A percentile compares a stretch with the other conserved stretches of the same genome.
phyloP scores from a whole-genome alignment of 2,329 filamentous ascomycete genomes.

The Colletotrichum spinosum region DNA sequence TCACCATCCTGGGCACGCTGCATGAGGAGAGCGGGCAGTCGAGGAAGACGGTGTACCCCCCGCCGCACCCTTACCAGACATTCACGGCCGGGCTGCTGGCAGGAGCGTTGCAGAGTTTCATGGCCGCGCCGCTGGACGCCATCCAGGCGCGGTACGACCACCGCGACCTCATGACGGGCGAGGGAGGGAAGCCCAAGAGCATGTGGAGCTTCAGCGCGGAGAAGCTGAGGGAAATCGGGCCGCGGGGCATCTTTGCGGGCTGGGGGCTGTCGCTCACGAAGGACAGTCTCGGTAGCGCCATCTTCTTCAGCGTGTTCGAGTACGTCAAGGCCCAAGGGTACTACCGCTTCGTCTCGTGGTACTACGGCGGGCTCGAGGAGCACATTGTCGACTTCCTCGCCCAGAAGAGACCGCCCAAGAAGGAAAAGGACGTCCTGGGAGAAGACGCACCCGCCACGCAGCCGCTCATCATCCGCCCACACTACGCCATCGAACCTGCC shows the following conservation, averaged over 20 bases:
- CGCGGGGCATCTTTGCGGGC: slow-evolving; percentile 79
- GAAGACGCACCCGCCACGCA: slow-evolving; percentile 44
- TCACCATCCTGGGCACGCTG: slow-evolving; percentile 74
- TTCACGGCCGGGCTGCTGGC: slow-evolving; percentile 78
- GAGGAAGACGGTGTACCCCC: slow-evolving; percentile 75
- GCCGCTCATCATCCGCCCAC: slow-evolving; percentile 71
- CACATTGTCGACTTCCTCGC: slow-evolving; percentile 64
- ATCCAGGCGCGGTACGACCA: slow-evolving; percentile 79
- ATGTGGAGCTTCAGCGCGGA: slow-evolving; percentile 79
- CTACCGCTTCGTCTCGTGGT: slow-evolving; percentile 77
- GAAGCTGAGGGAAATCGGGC: slow-evolving; percentile 75
- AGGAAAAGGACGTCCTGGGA: slow-evolving; percentile 35
- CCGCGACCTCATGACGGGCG: slow-evolving; percentile 57
- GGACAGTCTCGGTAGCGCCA: slow-evolving; percentile 75
- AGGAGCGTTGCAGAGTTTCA: slow-evolving; percentile 75
- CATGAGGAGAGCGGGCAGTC: slow-evolving; percentile 72
- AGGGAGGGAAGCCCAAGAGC: slow-evolving; percentile 62
- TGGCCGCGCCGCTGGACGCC: slow-evolving; percentile 81
- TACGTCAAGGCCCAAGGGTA: slow-evolving; percentile 80
- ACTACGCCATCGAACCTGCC: slow-evolving; percentile 79
- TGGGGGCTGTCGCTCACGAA: slow-evolving; percentile 77
- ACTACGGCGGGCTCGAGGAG: slow-evolving; percentile 71
- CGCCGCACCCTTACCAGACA: slow-evolving; percentile 71
- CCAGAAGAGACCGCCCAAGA: slow-evolving; percentile 53
- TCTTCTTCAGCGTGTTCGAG: slow-evolving; percentile 83